phyloP scores from a whole-genome alignment of 345 rosid genomes.

The Populus euphratica region DNA sequence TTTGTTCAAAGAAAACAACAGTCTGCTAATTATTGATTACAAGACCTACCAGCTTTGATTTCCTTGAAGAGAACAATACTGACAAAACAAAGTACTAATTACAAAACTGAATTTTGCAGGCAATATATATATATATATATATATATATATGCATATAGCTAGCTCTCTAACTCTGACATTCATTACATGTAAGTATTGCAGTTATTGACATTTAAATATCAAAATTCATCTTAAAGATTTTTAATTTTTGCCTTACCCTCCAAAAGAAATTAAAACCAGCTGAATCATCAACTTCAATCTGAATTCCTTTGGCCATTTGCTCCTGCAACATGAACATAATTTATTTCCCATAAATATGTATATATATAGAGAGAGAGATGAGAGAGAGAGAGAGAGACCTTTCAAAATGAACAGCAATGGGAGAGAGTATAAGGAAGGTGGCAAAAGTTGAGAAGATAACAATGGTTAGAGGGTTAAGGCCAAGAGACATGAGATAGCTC shows the following conservation, averaged over 20 bases:
- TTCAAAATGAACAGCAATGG: slow-evolving; percentile 68
- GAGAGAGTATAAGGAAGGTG: slow-evolving; percentile 67
- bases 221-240: not conserved
- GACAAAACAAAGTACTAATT: not conserved
- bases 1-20: not conserved
- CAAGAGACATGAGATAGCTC: slow-evolving; percentile 76
- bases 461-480: slow-evolving; percentile 62
- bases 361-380: not conserved
- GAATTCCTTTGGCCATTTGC: slow-evolving; percentile 61
- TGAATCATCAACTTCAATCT: slow-evolving; percentile 53
- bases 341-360: not conserved
- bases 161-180: not conserved
- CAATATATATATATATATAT: not conserved
- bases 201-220: not conserved
- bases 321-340: slow-evolving; percentile 40
- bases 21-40: not conserved
- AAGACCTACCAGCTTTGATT: no score
- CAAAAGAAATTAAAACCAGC: slow-evolving; percentile 64
- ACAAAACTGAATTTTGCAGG: not conserved
- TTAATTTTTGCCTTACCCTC: slow-evolving; percentile 51
- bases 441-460: slow-evolving; percentile 62
- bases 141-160: not conserved
- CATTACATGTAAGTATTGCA: not conserved
- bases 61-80: not conserved
- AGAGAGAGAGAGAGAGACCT: slow-evolving; percentile 34